Conservation (phyloP, 805 yeast genomes). For the Lachancea nothofagi region DNA sequence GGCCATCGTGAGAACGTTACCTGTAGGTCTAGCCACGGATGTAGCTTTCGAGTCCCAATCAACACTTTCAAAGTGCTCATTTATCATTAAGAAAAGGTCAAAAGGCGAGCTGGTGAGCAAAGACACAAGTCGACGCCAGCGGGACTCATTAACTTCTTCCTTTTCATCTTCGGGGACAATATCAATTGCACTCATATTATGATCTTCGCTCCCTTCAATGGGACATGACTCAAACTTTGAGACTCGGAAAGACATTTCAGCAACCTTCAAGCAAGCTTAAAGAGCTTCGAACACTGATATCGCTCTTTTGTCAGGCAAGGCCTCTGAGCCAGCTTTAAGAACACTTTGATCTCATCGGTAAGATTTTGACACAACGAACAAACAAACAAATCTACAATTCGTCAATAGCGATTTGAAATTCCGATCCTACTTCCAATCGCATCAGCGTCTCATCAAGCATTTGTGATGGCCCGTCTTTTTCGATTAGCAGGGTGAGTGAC, state of each 20-base stretch:
- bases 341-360: no score
- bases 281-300: no score
- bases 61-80: constrained; percentile 23
- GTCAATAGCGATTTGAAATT: constrained; percentile 11
- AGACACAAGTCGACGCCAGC: constrained; percentile 8
- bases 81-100: constrained; percentile 21
- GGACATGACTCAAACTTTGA: constrained; percentile 10
- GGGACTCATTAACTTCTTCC: constrained; percentile 1
- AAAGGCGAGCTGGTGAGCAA: constrained; percentile 16
- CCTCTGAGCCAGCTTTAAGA: background rate
- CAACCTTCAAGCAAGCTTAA: no score
- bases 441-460: background rate
- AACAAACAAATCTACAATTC: constrained; percentile 5
- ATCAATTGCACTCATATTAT: background rate
- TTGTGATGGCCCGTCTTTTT: constrained; percentile 14
- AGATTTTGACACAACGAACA: background rate
- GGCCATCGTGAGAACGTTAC: constrained; percentile 17
- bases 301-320: background rate
- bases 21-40: constrained; percentile 25
- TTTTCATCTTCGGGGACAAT: background rate
- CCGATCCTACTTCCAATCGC: constrained; percentile 10
- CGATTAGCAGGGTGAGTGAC: constrained; percentile 16
- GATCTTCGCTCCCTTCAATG: constrained; percentile 8
- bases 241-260: constrained; percentile 18
- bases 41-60: constrained; percentile 30